Percentiles rank a stretch among this genome's conserved stretches.
phyloP scores from a whole-genome alignment of 345 rosid species.

The Corymbia maculata region DNA sequence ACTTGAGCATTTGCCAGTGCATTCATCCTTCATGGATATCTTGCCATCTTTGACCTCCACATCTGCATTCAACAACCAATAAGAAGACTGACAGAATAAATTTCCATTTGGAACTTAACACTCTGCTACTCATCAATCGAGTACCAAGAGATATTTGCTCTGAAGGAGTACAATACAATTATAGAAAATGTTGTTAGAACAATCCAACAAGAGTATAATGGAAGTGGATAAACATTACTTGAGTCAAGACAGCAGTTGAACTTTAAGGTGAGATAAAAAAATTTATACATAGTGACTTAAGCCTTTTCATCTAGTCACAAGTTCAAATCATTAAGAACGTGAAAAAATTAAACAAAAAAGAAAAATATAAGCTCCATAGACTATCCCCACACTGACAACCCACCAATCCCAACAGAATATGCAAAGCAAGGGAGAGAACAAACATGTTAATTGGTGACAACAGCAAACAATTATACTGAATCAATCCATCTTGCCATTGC shows the following conservation, averaged over 20 bases:
- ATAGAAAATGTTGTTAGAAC: background rate
- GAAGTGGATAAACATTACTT: background rate
- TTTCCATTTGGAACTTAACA: background rate
- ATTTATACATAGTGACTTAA: background rate
- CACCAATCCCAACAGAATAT: background rate
- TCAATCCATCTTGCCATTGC: background rate
- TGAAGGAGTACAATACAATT: background rate
- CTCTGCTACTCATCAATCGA: background rate
- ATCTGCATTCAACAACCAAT: conserved; percentile 13
- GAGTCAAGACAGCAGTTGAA: background rate
- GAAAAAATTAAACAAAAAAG: background rate
- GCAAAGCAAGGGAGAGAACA: background rate
- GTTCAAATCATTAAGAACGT: background rate
- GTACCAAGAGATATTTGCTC: background rate
- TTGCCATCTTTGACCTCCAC: conserved; percentile 9
- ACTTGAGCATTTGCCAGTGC: conserved; percentile 8
- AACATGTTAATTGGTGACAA: background rate
- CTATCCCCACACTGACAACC: background rate
- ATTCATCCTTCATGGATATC: conserved; percentile 12
- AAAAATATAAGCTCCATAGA: background rate
- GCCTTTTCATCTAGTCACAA: background rate
- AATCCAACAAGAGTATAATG: background rate
- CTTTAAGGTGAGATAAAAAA: background rate
- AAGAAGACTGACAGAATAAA: background rate
- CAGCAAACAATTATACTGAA: background rate